Evolutionary conservation across 1,139 yeast species (phyloP).

Genomic region (Diutina mesorugosa): DNA sequence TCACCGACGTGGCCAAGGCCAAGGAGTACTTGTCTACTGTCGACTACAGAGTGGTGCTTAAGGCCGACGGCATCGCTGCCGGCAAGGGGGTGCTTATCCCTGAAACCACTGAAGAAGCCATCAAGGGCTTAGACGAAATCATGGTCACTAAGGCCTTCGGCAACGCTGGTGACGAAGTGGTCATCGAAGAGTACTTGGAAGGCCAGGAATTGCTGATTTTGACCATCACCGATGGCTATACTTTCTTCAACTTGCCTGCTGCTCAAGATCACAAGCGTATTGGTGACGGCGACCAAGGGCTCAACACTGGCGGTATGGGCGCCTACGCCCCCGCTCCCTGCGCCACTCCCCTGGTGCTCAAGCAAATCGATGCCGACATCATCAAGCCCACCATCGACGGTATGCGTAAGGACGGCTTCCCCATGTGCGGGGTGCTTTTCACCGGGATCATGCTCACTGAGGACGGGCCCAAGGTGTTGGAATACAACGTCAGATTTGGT

Average conservation of each 20-base stretch:
- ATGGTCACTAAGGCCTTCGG: conserved; percentile 91
- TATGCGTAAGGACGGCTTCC: conserved; percentile 90
- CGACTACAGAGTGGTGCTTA: conserved; percentile 75
- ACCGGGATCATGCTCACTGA: conserved; percentile 89
- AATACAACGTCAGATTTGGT: conserved; percentile 95
- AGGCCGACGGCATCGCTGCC: conserved; percentile 97
- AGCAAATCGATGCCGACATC: conserved; percentile 56
- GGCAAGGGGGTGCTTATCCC: conserved; percentile 98
- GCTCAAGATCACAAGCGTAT: conserved; percentile 98
- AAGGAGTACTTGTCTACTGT: conserved; percentile 51
- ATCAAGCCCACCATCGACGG: conserved; percentile 91
- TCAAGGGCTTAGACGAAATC: conserved; percentile 69
- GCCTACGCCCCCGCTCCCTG: conserved; percentile 98
- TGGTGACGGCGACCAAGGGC: conserved; percentile 86
- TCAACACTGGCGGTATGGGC: conserved; percentile 99
- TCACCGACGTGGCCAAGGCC: conserved; percentile 66
- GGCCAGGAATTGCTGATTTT: conserved; percentile 95
- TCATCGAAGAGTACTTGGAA: conserved; percentile 88
- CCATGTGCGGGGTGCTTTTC: conserved; percentile 91
- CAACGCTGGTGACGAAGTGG: conserved; percentile 89
- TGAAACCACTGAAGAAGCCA: conserved; percentile 69
- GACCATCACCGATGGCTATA: conserved; percentile 90
- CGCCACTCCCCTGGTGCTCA: conserved; percentile 57
- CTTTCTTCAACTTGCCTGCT: conserved; percentile 82
- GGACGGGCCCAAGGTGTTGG: conserved; percentile 86